Percentiles rank a stretch among this genome's conserved stretches.
Evolutionary conservation across 768 basidiomycete genomes (phyloP).

Genomic region (Calvatia gigantea): DNA sequence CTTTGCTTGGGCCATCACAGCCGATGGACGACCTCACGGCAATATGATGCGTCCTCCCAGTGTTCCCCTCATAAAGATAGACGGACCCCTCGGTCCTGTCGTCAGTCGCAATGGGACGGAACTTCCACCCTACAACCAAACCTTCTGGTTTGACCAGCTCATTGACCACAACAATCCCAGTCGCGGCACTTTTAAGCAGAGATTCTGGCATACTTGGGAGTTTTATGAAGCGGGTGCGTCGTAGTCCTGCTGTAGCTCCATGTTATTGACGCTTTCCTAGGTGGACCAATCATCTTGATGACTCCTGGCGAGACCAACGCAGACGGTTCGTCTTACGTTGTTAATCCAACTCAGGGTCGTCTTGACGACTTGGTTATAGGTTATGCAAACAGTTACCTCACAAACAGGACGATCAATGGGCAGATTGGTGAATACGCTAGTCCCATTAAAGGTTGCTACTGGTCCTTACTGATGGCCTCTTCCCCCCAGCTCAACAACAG

Average conservation of each 20-base stretch:
- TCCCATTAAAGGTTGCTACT: not conserved
- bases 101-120: conserved; percentile 38
- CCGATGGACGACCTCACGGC: conserved; percentile 37
- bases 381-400: conserved; percentile 50
- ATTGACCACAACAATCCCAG: conserved; percentile 54
- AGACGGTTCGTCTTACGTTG: conserved; percentile 31
- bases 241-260: not conserved
- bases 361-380: conserved; percentile 21
- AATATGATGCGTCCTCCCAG: conserved; percentile 38
- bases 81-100: conserved; percentile 30
- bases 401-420: conserved; percentile 61
- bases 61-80: conserved; percentile 29
- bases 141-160: conserved; percentile 56
- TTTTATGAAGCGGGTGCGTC: conserved; percentile 51
- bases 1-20: conserved; percentile 19
- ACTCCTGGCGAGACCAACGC: conserved; percentile 69
- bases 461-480: not conserved
- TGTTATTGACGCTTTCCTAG: conserved; percentile 22
- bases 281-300: conserved; percentile 57
- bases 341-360: not conserved
- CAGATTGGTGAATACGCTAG: conserved; percentile 35
- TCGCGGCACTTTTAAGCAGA: conserved; percentile 72
- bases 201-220: conserved; percentile 70
- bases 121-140: conserved; percentile 41
- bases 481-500: conserved; percentile 51